Evolutionary conservation across 805 yeast species (phyloP).

Genomic region (Clavispora santaluciae): DNA sequence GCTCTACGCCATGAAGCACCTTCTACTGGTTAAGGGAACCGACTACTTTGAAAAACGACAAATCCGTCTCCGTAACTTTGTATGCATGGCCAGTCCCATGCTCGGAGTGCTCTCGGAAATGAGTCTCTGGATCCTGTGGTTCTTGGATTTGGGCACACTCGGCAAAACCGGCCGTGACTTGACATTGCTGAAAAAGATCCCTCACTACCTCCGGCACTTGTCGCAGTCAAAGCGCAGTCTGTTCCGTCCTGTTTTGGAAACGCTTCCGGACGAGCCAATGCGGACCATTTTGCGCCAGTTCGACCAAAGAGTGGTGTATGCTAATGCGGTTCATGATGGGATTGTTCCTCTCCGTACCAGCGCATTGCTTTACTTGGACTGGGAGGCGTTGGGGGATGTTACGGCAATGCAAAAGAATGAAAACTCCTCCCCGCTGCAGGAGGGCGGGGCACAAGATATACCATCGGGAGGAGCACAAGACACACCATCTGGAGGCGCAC

Average conservation of each 20-base stretch:
- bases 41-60: slow-evolving; percentile 24
- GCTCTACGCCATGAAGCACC: slow-evolving; percentile 35
- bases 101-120: slow-evolving; percentile 39
- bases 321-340: slow-evolving; percentile 43
- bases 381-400: slow-evolving; percentile 39
- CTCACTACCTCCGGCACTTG: slow-evolving; percentile 15
- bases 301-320: slow-evolving; percentile 34
- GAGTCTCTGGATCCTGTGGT: slow-evolving; percentile 36
- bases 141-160: slow-evolving; percentile 39
- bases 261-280: slow-evolving; percentile 38
- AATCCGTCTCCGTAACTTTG: slow-evolving; percentile 29
- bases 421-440: slow-evolving; percentile 6
- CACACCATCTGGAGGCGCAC: too few species aligned
- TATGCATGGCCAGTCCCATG: slow-evolving; percentile 40
- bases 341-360: slow-evolving; percentile 42
- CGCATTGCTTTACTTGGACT: slow-evolving; percentile 39
- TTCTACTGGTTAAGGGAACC: slow-evolving; percentile 26
- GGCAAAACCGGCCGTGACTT: slow-evolving; percentile 44
- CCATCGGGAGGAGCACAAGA: not conserved
- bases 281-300: slow-evolving; percentile 26
- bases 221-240: slow-evolving; percentile 10
- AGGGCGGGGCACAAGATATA: slow-evolving; percentile 3
- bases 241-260: slow-evolving; percentile 33
- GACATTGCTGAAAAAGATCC: slow-evolving; percentile 32
- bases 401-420: slow-evolving; percentile 19